Base-by-base conservation (phyloP, 2,329 filamentous ascomycete species). In the Colletotrichum agaves region DNA sequence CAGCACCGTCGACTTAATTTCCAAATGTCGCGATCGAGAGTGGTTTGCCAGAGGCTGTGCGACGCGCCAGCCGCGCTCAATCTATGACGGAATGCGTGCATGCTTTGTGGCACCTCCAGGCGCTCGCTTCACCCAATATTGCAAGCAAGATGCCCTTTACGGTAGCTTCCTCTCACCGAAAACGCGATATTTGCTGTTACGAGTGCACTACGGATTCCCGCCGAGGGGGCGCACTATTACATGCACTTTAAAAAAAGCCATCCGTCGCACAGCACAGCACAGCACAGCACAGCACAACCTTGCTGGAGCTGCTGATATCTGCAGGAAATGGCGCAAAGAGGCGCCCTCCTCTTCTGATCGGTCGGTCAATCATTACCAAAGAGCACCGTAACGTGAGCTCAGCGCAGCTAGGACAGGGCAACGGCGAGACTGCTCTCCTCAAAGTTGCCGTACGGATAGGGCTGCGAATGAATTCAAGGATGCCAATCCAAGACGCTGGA, bases 81-180 rank as follows among this genome's bases (percentile, higher is more conserved):
- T 21, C 31, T 12, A 64, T 55, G 60, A 58, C 60, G 64, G 50
- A 50, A 63, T 46, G 31, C 52, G 21, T 67, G 64, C 64, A 63
- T 61, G 47, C 37, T 23, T 4, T 35, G 33, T 56, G 50, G n/a
- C 37, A 52, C 52, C 17, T 21, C 37, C 33, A 21, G 33, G 43
- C 27, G 21, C 21, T 62, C 35, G 50, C 59, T 44, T 56, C 17
- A 11, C 33, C 37, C 46, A 63, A 52, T 59, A 67, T 58, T 59
- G 60, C 23, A 63, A 47, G 39, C 64, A 35, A 46, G 52, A 58
- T 44, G 41, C 47, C 52, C 64, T 67, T 63, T 63, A n/a, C 37
- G 60, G 64, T 58, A 47, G 15, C 19, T 35, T 33, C n/a, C 31
- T 37, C 35, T 50, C 46, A 61, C 44, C 46, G 46, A 61, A 61